phyloP scores from a whole-genome alignment of 2,329 filamentous ascomycete species.

The Exophiala aquamarina region DNA sequence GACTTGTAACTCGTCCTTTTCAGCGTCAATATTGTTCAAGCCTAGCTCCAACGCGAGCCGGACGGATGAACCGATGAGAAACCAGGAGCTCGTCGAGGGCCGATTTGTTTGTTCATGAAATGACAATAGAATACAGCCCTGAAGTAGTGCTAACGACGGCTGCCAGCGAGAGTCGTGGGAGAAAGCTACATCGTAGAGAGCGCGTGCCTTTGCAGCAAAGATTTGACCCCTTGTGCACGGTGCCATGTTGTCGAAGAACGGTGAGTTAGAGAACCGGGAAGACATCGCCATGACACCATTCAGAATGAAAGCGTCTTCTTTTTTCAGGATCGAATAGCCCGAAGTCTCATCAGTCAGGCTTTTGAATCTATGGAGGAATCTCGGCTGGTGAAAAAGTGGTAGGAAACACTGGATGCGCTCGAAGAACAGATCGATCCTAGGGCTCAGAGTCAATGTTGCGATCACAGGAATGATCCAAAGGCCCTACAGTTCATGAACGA shows the following conservation, averaged over 20 bases:
- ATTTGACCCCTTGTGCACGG: neutral
- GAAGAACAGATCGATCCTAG: conserved; percentile 4
- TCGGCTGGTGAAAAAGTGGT: conserved; percentile 3
- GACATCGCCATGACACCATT: conserved; percentile 4
- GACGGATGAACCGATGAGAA: conserved; percentile 90
- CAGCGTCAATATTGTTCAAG: conserved; percentile 82
- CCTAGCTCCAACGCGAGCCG: conserved; percentile 86
- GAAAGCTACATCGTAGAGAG: neutral
- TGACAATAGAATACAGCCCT: conserved; percentile 12
- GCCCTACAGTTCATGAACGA: too few relatives aligned
- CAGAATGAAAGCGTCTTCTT: conserved; percentile 5
- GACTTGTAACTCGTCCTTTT: neutral
- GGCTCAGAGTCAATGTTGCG: too few relatives aligned
- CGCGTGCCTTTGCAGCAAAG: conserved; percentile 2
- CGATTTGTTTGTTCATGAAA: conserved; percentile 5
- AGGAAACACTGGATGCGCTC: conserved; percentile 1
- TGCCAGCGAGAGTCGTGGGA: neutral
- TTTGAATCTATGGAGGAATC: conserved; percentile 1
- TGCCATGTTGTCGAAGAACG: neutral
- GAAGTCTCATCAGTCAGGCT: neutral
- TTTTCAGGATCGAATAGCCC: neutral
- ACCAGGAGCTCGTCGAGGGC: conserved; percentile 57
- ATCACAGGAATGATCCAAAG: too few relatives aligned
- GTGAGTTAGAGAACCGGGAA: conserved; percentile 3
- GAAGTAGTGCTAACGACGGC: conserved; percentile 4